phyloP scores from a whole-genome alignment of 768 basidiomycete species.

The Mycena kentingensis region DNA sequence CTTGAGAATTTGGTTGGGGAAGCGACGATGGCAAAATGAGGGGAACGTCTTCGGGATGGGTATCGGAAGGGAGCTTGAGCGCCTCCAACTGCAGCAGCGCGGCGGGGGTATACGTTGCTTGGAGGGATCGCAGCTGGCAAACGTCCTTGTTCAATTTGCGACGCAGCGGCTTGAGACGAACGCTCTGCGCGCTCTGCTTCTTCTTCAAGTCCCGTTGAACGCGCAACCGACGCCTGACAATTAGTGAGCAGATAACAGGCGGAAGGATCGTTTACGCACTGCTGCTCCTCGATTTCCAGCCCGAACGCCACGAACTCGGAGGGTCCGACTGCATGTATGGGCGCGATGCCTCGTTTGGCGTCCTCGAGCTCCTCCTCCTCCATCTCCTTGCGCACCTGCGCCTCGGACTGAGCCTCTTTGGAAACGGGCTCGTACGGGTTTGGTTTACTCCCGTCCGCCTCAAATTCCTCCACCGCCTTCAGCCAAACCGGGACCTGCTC shows the following conservation, averaged over 20 bases:
- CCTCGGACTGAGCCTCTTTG: not conserved
- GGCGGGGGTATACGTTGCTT: conserved; percentile 1
- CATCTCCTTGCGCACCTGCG: not conserved
- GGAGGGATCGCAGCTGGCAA: not conserved
- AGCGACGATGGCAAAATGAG: conserved; percentile 23
- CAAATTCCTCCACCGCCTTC: not conserved
- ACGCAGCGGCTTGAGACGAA: not conserved
- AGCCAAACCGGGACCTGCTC: not conserved
- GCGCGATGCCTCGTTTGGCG: not conserved
- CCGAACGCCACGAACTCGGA: not conserved
- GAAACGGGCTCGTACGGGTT: not conserved
- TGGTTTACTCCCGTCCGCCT: not conserved
- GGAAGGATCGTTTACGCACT: not conserved
- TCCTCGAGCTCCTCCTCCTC: not conserved
- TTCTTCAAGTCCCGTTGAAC: not conserved
- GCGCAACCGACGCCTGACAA: not conserved
- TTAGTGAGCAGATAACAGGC: not conserved
- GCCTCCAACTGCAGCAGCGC: not conserved
- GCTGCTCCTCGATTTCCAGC: conserved; percentile 5
- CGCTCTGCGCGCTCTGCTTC: not conserved
- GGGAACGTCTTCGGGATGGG: conserved; percentile 10
- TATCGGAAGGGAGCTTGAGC: not conserved
- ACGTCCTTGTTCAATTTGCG: not conserved
- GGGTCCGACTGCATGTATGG: conserved; percentile 1
- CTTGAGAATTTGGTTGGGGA: not conserved